Base-by-base conservation (phyloP, 805 yeast genomes). In the Myxozyma melibiosi region DNA sequence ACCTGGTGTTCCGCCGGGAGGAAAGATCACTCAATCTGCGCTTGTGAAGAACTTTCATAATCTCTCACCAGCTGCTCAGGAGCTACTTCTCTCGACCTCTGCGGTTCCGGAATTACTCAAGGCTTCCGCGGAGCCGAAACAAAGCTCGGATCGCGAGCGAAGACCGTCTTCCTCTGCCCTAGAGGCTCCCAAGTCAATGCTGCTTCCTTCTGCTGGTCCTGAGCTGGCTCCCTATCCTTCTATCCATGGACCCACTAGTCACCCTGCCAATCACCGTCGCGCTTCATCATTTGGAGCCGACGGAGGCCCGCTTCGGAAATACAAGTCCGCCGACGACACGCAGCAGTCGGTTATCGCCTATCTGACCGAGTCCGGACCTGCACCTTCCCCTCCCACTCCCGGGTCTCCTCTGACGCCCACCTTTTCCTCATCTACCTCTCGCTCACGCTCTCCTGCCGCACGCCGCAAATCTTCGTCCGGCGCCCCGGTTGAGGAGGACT, bases 51-150 rank as follows among this genome's bases (percentile, higher is more conserved):
- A 59, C 45, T 59, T 59, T 35, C 53, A 59, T 38, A 51, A 40
- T 27, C 45, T 59, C 18, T 59, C 63, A 1, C 58, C 63, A 4
- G 57, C 63, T 4, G 63, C 63, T 13, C 63, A 59, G 46, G 59
- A 59, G 48, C 52, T 59, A 28, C 55, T 59, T 9, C 42, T 59
- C 31, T 59, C 63, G 13, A 30, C 61, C 8, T 35, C 61, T 4
- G 28, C 58, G 3, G 61, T 49, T 3, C 61, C 63, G 4, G 62
- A 54, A 16, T 39, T 57, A 16, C 44, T 57, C n/a, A n/a, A n/a
- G 24, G 31, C 27, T 2, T 5, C 33, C 14, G 53, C 34, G 22
- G 18, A 31, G 13, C 28, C 22, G 40, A 39, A 31, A 30, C 37
- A 33, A 16, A 9, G 24, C 14, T 37, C 50, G 7, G 31, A 30